Conservation (phyloP, 1,139 yeast genomes). For the Kluyveromyces sp. region DNA sequence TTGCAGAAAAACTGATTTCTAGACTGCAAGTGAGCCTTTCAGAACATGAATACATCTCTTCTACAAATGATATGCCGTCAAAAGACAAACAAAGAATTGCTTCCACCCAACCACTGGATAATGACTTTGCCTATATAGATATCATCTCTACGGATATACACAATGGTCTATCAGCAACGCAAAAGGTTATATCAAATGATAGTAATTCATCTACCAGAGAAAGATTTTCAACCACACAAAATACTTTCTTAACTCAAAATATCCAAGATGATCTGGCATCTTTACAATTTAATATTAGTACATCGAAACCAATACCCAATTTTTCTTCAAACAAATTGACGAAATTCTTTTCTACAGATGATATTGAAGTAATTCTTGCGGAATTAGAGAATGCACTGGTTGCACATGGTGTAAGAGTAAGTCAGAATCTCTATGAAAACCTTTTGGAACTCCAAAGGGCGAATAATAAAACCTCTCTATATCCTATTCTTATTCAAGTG, state of each 20-base stretch:
- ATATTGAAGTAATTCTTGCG: constrained; percentile 20
- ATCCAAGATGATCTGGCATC: constrained; percentile 24
- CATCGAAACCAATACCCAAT: constrained; percentile 4
- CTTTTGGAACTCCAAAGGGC: constrained; percentile 14
- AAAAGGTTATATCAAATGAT: neutral
- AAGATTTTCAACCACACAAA: constrained; percentile 11
- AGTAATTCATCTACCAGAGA: neutral
- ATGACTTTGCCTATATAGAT: constrained; percentile 22
- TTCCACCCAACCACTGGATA: constrained; percentile 24
- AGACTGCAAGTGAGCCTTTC: constrained; percentile 41
- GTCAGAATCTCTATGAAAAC: constrained; percentile 16
- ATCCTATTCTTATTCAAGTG: constrained; percentile 35
- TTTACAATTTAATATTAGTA: constrained; percentile 20
- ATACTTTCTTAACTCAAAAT: constrained; percentile 18
- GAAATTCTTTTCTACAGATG: constrained; percentile 22
- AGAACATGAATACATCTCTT: constrained; percentile 34
- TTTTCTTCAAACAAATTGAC: constrained; percentile 27
- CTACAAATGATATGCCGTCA: constrained; percentile 20
- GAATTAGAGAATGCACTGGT: constrained; percentile 21
- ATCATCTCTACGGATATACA: constrained; percentile 11
- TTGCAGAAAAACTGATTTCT: constrained; percentile 38
- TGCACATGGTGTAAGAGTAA: constrained; percentile 19
- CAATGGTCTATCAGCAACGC: constrained; percentile 3
- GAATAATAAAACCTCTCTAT: constrained; percentile 16
- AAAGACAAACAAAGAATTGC: constrained; percentile 4